phyloP scores from a whole-genome alignment of 169 alveolate species.

The Ichthyophthirius multifiliis region DNA sequence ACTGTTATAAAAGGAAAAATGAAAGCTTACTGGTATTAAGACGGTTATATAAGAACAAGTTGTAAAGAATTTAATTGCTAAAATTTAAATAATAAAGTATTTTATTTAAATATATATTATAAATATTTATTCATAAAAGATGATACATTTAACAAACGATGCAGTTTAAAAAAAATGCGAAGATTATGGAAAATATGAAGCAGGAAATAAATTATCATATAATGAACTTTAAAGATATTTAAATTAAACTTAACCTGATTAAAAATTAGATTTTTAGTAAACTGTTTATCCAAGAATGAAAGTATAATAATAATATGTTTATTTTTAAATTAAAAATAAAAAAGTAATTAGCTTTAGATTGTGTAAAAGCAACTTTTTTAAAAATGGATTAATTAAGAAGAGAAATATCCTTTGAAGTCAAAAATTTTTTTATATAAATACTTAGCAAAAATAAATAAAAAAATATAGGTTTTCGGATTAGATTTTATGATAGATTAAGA shows the following conservation, averaged over 20 bases:
- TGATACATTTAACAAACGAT: constrained; percentile 80
- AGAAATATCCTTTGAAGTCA: constrained; percentile 2
- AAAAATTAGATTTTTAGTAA: constrained; percentile 50
- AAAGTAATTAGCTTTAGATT: constrained; percentile 50
- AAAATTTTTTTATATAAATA: not conserved
- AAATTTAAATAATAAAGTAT: constrained; percentile 53
- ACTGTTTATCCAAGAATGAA: constrained; percentile 73
- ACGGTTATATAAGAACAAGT: constrained; percentile 78
- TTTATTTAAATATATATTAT: not conserved
- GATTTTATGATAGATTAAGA: constrained; percentile 84
- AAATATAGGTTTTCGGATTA: constrained; percentile 64
- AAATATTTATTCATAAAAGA: constrained; percentile 27
- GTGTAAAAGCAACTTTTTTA: constrained; percentile 48
- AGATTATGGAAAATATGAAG: constrained; percentile 79
- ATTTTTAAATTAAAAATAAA: constrained; percentile 48
- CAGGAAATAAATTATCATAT: constrained; percentile 80
- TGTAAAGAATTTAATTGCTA: constrained; percentile 64
- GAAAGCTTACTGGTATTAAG: constrained; percentile 58
- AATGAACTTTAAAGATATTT: constrained; percentile 67
- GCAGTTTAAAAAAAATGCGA: constrained; percentile 74
- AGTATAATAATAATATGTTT: constrained; percentile 34
- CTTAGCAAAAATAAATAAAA: not conserved
- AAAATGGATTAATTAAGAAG: not conserved
- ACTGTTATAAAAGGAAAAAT: constrained; percentile 43
- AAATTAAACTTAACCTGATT: constrained; percentile 45